Base-by-base conservation (phyloP, 148 eudicot species). In the Chenopodium quinoa region DNA sequence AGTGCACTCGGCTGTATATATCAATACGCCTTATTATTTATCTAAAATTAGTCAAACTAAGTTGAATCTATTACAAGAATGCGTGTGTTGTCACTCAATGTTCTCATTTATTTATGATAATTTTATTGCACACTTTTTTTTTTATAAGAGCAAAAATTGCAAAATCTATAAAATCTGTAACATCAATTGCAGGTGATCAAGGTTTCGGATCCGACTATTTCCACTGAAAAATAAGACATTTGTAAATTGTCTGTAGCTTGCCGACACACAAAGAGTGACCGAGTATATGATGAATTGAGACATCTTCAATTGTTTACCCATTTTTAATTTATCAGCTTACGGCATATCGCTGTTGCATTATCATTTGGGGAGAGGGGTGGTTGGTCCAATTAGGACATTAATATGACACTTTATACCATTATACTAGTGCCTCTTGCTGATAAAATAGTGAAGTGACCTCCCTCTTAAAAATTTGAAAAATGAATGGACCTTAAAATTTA, bases 191-290 rank as follows among this genome's bases (percentile, higher is more conserved):
- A 44, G 75, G 2, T 44, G 75, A 71, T 22, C 5, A 22, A 20
- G 50, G 52, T 50, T 40, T 44, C 44, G 19, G 25, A 71, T 71
- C 29, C n/a, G 14, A 71, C 52, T 40, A 40, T 70, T 40, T 20
- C 50, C 50, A 29, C 75, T 14, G 20, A 71, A 19, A 40, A 20
- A 40, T 19, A 44, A 25, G 75, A 40, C 73, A 19, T 40, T 71
- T 20, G 27, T 19, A 71, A 19, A 40, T 20, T 40, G 75, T 71
- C 75, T 20, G 10, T 71, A 9, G 75, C 75, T 71, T 71, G 27
- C 75, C 75, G 75, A 71, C 75, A 71, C 75, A 16, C 73, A 70
- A 34, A 34, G 37, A 34, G 37, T 34, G 37, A 34, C 37, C 37
- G 6, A 32, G 12, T 54, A 54, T 54, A 54, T 54, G 60, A 54